phyloP scores from a whole-genome alignment of 1,284 basidiomycete species.

The Salmacisia buchloeana region DNA sequence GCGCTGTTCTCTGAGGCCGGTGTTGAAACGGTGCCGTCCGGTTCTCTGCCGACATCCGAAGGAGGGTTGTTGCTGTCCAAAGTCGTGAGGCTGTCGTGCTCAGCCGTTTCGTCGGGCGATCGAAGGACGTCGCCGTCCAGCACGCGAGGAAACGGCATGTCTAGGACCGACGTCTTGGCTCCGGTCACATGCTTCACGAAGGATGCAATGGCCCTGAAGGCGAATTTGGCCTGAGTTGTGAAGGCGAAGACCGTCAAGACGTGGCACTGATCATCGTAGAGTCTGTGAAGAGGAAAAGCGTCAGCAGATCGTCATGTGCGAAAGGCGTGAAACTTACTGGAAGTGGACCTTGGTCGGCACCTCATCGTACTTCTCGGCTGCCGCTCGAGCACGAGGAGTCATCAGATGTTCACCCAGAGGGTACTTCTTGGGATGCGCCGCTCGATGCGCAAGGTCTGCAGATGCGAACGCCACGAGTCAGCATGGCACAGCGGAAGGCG shows the following conservation, averaged over 20 bases:
- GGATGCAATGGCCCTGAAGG: conserved; percentile 50
- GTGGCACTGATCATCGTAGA: conserved; percentile 55
- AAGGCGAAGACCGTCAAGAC: conserved; percentile 53
- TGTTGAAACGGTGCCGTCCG: no score
- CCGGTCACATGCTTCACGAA: conserved; percentile 50
- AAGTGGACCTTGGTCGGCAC: conserved; percentile 81
- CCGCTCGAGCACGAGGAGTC: conserved; percentile 50
- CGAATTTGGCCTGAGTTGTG: conserved; percentile 51
- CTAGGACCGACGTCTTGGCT: conserved; percentile 33
- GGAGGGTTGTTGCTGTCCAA: conserved; percentile 3
- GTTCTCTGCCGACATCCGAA: neutral
- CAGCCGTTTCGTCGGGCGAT: neutral
- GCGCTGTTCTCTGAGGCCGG: no score
- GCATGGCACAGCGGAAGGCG: conserved; percentile 13
- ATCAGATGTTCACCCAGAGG: conserved; percentile 63
- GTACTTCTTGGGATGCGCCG: conserved; percentile 72
- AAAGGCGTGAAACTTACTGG: conserved; percentile 54
- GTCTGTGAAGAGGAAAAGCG: conserved; percentile 3
- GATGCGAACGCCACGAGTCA: neutral
- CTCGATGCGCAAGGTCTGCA: conserved; percentile 68
- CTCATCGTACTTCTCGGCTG: conserved; percentile 51
- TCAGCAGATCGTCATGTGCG: neutral
- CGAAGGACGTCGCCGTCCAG: neutral
- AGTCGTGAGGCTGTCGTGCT: neutral
- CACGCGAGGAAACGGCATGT: conserved; percentile 24